Base-by-base conservation (phyloP, 2,329 filamentous ascomycete genomes). In the Graphilbum ipis-grandicollis region DNA sequence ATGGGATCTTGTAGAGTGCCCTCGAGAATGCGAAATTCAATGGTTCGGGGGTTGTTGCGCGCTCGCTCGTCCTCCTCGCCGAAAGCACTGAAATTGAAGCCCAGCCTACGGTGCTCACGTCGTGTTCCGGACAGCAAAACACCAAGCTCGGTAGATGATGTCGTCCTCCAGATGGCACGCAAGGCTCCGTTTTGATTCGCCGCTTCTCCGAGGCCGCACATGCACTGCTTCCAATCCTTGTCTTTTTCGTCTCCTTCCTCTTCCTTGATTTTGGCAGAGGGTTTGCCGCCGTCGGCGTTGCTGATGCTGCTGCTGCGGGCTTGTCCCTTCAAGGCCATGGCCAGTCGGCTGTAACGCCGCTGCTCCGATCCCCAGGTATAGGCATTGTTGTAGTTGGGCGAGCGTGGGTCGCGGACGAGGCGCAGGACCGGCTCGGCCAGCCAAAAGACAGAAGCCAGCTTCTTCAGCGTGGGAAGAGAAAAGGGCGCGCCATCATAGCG, bases 21-120 rank as follows among this genome's bases (percentile, higher is more conserved):
- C 34, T 60, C 56, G 31, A 60, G 49, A 32, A 60, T 52, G 12
- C 57, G 51, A 36, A 58, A 55, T 43, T 60, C 57, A 33, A 60
- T 41, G 0, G 56, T 60, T 26, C 51, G 48, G 1, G 56, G 56
- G 19, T 52, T 55, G 12, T 41, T 48, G 6, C 45, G 37, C 1
- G 55, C 50, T 2, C 53, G 46, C 31, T 54, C 54, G 38, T 56
- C 54, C 33, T 58, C 56, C 21, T 48, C 43, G 2, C 52, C 55
- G 32, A 59, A 56, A 1, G 54, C 51, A 39, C 55, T 56, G 33
- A 60, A 60, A 44, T 59, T 59, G 48, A 58, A 58, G 2, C 57
- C 56, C 3, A 59, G 51, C 5, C 56, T 52, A 0, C 55, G 50
- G 42, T 55, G 51, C 37, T 49, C 48, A 25, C 45, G 48, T 23